A percentile compares a stretch with the other conserved stretches of the same genome.
These are phyloP conservation scores for Solanum ossicruentum DNA, from an alignment of 257 asterid species.

Conservation along the genomic window DNA sequence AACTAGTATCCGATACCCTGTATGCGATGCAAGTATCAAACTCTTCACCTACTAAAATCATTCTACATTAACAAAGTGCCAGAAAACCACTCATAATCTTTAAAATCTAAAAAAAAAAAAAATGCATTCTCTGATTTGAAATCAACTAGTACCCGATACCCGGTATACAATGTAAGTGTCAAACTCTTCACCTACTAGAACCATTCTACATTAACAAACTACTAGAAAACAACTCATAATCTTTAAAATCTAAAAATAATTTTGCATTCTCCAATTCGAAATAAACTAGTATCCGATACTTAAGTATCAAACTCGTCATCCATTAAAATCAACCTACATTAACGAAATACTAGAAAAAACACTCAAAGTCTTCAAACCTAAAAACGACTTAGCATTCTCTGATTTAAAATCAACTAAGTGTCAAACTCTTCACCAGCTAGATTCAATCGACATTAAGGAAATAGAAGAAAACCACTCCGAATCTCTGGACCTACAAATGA, in stretches of 20 bases:
- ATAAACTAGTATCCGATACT: background rate
- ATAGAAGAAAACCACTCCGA: no score
- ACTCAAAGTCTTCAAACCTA: background rate
- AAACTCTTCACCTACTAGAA: background rate
- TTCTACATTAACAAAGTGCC: background rate
- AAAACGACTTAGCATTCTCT: background rate
- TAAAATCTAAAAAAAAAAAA: background rate
- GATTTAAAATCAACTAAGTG: background rate
- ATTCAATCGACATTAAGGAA: no score
- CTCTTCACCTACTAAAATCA: background rate
- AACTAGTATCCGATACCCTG: background rate
- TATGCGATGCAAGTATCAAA: background rate
- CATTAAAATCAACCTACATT: background rate
- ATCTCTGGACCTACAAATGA: no score
- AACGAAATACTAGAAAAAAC: background rate
- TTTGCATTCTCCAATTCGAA: background rate
- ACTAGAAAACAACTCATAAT: background rate
- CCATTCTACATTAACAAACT: background rate
- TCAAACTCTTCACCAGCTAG: no score
- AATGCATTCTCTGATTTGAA: background rate
- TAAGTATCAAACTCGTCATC: background rate
- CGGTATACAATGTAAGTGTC: background rate
- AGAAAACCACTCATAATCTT: background rate
- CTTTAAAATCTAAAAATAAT: background rate
- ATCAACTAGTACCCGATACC: background rate